A percentile compares a stretch with the other conserved stretches of the same genome.
Evolutionary conservation across 2,329 filamentous ascomycete genomes (phyloP).

Genomic region (Beauveria pseudobassiana): DNA sequence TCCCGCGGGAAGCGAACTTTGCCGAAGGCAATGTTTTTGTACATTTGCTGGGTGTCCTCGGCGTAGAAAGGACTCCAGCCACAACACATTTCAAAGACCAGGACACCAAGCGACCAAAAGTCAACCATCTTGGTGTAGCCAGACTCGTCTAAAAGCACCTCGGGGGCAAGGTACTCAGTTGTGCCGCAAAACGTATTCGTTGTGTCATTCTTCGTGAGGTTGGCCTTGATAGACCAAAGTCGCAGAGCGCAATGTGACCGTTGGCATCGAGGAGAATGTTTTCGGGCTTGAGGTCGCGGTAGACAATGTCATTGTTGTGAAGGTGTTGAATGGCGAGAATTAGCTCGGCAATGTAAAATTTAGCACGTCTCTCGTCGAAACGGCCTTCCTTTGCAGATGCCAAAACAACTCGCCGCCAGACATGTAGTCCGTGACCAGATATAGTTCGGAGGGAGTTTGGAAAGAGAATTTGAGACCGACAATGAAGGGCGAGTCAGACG

Average conservation of each 20-base stretch:
- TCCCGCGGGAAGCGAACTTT: constrained; percentile 96
- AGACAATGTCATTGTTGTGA: constrained; percentile 95
- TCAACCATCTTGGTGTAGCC: constrained; percentile 99
- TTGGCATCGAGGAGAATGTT: constrained; percentile 97
- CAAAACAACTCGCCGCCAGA: constrained; percentile 97
- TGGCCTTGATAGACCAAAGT: constrained; percentile 96
- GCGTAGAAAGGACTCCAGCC: constrained; percentile 99
- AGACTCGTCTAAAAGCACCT: constrained; percentile 90
- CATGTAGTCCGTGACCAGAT: constrained; percentile 99
- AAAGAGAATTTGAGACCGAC: constrained; percentile 98
- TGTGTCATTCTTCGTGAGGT: constrained; percentile 92
- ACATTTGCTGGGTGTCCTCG: constrained; percentile 99
- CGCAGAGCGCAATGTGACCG: constrained; percentile 93
- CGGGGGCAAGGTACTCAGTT: constrained; percentile 92
- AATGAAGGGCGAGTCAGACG: constrained; percentile 93
- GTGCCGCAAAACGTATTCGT: constrained; percentile 99
- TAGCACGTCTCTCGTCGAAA: constrained; percentile 88
- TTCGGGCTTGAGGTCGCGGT: constrained; percentile 93
- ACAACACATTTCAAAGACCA: constrained; percentile 99
- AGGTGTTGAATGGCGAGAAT: constrained; percentile 92
- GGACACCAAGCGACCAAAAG: constrained; percentile 95
- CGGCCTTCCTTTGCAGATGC: constrained; percentile 94
- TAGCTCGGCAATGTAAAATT: constrained; percentile 98
- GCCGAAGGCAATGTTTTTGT: constrained; percentile 99
- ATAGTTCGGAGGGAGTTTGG: constrained; percentile 92